phyloP scores from a whole-genome alignment of 257 asterid species.

The Apocynum venetum region DNA sequence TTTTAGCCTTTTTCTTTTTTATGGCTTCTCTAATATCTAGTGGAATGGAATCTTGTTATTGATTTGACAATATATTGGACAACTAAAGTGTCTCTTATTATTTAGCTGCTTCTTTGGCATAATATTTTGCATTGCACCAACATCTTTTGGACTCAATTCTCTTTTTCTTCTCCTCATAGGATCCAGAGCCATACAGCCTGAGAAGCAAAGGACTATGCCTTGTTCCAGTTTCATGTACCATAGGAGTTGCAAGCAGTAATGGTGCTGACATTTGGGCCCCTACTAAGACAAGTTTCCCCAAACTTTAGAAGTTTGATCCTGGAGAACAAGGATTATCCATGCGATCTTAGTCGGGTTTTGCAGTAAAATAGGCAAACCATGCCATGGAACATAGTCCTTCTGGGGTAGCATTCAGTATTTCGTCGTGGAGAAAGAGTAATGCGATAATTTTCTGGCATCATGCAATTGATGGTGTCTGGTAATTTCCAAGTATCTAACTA shows the following conservation, averaged over 20 bases:
- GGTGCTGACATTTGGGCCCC: conserved; percentile 99
- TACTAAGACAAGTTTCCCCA: conserved; percentile 37
- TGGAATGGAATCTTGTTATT: not conserved
- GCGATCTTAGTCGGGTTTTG: conserved; percentile 16
- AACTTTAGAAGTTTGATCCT: conserved; percentile 24
- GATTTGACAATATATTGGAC: too few species aligned
- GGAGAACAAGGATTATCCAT: conserved; percentile 23
- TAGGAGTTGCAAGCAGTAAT: conserved; percentile 66
- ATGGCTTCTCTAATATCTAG: not conserved
- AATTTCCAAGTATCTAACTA: conserved; percentile 11
- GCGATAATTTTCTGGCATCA: not conserved
- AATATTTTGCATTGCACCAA: conserved; percentile 3
- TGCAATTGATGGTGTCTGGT: conserved; percentile 11
- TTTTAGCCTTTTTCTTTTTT: not conserved
- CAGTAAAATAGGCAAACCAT: not conserved
- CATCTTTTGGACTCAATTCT: not conserved
- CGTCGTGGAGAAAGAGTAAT: conserved; percentile 1
- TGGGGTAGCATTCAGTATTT: conserved; percentile 4
- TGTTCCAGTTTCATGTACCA: conserved; percentile 57
- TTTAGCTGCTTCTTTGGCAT: not conserved
- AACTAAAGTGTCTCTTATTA: not conserved
- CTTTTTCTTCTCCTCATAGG: conserved; percentile 27
- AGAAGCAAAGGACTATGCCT: conserved; percentile 70
- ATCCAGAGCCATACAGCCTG: conserved; percentile 43
- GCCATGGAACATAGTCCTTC: not conserved